phyloP scores from a whole-genome alignment of 139 green algal species.

The Chlorella sp. region DNA sequence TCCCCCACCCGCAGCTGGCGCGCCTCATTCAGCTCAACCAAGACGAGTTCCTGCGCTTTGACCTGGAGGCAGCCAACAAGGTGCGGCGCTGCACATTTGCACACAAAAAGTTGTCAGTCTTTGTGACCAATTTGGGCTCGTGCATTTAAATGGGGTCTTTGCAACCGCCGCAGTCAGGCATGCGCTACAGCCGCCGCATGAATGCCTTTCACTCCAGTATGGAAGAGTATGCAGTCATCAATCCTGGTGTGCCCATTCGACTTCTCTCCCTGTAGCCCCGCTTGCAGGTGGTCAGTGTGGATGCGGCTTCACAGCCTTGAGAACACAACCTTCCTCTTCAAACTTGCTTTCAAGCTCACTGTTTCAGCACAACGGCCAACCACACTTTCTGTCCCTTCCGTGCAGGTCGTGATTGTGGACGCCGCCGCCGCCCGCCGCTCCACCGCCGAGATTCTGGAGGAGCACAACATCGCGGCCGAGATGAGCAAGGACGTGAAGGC shows the following conservation, averaged over 20 bases:
- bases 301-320: not conserved
- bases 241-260: not conserved
- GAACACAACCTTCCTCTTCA: not conserved
- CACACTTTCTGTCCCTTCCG: not conserved
- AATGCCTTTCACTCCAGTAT: not conserved
- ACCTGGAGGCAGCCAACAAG: slow-evolving; percentile 73
- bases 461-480: slow-evolving; percentile 64
- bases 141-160: not conserved
- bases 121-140: not conserved
- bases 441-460: slow-evolving; percentile 61
- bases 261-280: not conserved
- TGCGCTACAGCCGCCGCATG: no score
- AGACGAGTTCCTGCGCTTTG: slow-evolving; percentile 72
- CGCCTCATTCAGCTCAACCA: slow-evolving; percentile 60
- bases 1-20: slow-evolving; percentile 62
- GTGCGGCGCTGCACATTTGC: not conserved
- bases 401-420: slow-evolving; percentile 73
- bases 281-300: not conserved
- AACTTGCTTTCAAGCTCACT: not conserved
- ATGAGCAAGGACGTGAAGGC: slow-evolving; percentile 55
- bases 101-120: not conserved
- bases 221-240: no score
- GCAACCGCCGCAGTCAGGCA: not conserved
- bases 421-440: slow-evolving; percentile 48
- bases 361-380: not conserved